Conservation (phyloP, 768 basidiomycete genomes). For the Lentinula guzmanii region DNA sequence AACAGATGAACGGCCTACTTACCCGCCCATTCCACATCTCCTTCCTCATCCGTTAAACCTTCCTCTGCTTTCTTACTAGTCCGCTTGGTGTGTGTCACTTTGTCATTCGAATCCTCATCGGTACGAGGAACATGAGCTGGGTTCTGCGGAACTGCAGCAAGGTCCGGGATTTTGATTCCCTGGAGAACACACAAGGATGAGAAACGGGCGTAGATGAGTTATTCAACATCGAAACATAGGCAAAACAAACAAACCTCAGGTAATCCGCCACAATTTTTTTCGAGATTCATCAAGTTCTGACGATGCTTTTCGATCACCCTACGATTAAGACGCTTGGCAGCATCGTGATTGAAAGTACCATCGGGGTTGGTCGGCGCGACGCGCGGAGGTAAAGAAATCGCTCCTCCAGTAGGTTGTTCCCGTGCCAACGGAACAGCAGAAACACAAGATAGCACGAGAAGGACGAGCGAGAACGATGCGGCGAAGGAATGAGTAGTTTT, state of each 20-base stretch:
- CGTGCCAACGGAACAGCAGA: neutral
- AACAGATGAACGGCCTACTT: neutral
- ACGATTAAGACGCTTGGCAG: constrained; percentile 11
- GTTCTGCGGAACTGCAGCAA: constrained; percentile 14
- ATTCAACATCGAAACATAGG: neutral
- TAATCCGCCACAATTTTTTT: constrained; percentile 21
- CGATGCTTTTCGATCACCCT: constrained; percentile 27
- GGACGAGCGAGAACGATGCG: neutral
- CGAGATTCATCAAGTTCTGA: constrained; percentile 29
- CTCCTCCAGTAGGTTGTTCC: neutral
- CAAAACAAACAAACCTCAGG: neutral
- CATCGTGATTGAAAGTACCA: constrained; percentile 9
- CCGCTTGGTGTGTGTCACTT: no score
- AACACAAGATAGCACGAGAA: neutral
- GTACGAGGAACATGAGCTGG: constrained; percentile 19
- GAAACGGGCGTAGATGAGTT: neutral
- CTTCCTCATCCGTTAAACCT: constrained; percentile 24
- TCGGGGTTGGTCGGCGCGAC: neutral
- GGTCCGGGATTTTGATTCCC: constrained; percentile 23
- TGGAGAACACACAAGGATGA: neutral
- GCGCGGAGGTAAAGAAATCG: neutral
- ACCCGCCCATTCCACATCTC: constrained; percentile 33
- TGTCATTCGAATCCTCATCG: constrained; percentile 9
- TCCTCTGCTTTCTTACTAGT: neutral
- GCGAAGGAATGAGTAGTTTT: neutral